Evolutionary conservation across 148 eudicot species (phyloP).

Genomic region (Hydrangea macrophylla): DNA sequence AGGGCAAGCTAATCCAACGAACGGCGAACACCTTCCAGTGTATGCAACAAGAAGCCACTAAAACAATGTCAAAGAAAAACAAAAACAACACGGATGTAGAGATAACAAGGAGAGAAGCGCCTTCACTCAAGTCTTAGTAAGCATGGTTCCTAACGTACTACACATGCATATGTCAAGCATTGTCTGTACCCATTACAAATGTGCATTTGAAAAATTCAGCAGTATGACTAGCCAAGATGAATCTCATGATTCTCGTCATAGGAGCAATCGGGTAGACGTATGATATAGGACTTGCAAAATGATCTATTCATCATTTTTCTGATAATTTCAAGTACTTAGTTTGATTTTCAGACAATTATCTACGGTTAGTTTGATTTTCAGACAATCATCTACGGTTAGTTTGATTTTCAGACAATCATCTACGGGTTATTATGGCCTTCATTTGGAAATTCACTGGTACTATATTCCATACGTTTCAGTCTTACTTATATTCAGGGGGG

Average conservation of each 20-base stretch:
- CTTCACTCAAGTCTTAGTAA: not conserved
- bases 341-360: not conserved
- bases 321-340: not conserved
- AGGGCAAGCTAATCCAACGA: not conserved
- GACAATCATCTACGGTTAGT: not conserved
- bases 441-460: too few species aligned
- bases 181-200: not conserved
- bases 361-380: not conserved
- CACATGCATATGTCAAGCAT: not conserved
- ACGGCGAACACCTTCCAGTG: not conserved
- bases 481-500: too few species aligned
- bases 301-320: not conserved
- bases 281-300: not conserved
- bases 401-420: not conserved
- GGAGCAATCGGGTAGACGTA: not conserved
- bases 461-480: not conserved
- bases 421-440: not conserved
- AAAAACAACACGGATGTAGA: not conserved
- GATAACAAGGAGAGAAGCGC: not conserved
- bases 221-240: not conserved
- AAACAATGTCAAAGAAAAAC: not conserved
- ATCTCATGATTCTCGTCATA: too few species aligned
- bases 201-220: not conserved
- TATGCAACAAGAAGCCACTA: slow-evolving; percentile 4
- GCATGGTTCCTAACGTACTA: not conserved